phyloP scores from a whole-genome alignment of 345 rosid species.

The Anacardium occidentale region DNA sequence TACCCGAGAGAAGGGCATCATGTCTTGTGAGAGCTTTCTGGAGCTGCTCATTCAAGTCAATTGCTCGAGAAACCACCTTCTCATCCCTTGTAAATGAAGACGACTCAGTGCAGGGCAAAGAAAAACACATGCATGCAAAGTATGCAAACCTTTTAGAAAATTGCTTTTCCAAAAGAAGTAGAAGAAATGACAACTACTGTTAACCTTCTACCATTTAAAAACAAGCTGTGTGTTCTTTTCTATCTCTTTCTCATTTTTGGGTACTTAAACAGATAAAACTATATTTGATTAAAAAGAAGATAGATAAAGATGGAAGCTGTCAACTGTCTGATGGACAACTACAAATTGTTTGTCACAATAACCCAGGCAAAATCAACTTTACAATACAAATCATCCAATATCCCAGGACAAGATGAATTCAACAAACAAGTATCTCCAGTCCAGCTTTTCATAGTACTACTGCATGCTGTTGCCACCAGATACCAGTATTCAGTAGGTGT shows the following conservation, averaged over 20 bases:
- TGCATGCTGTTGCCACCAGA: not conserved
- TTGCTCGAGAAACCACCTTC: slow-evolving; percentile 81
- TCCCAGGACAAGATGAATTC: not conserved
- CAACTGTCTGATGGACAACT: too few species aligned
- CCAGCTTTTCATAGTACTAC: not conserved
- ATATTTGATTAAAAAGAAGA: too few species aligned
- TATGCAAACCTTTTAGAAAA: not conserved
- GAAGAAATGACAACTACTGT: not conserved
- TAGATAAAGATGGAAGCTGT: too few species aligned
- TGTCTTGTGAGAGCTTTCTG: slow-evolving; percentile 81
- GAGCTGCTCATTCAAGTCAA: slow-evolving; percentile 85
- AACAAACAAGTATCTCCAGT: not conserved
- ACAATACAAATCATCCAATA: not conserved
- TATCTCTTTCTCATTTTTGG: too few species aligned
- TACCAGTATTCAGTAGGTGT: not conserved
- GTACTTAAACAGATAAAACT: too few species aligned
- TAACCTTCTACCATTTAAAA: not conserved
- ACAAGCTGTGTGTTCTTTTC: not conserved
- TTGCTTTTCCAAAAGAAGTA: not conserved
- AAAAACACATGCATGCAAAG: not conserved
- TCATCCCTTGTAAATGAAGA: slow-evolving; percentile 61
- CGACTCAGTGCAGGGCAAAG: slow-evolving; percentile 16
- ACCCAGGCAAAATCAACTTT: not conserved
- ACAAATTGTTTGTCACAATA: too few species aligned
- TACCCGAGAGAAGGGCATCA: slow-evolving; percentile 64